Base-by-base conservation (phyloP, 2,329 filamentous ascomycete species). In the Penicillium brevicompactum region DNA sequence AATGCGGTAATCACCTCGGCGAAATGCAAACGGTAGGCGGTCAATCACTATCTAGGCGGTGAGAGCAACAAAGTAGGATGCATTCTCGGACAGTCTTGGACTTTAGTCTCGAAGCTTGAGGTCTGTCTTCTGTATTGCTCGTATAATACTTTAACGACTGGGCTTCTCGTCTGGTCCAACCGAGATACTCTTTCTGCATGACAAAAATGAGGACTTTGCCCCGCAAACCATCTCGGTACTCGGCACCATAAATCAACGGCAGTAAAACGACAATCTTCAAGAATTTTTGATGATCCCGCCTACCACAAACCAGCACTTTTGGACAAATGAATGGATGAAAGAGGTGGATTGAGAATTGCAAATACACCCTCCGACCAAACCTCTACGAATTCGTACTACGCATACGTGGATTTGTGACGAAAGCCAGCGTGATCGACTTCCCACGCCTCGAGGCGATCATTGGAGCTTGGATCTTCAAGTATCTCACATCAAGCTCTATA, bases 251-350 rank as follows among this genome's bases (percentile, higher is more conserved):
- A 43, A 40, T 24, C 18, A 45, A 34, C 55, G 52, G 48, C 46
- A 41, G 38, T 40, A 49, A 40, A 49, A 40, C 18, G 46, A 42
- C 51, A 46, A 47, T 51, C 51, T 61, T 53, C 16, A 27, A 55
- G 38, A 45, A 55, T 57, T 62, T 60, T 60, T 63, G 56, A 76
- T 75, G 70, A 71, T 76, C 67, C 60, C 54, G 63, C 62, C 71
- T 77, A 77, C 74, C 72, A 77, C 75, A 75, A 66, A 70, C 70
- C 73, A 77, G 71, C 69, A 76, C 74, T 60, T 61, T 38, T 62
- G 63, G 63, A 60, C 62, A 57, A 56, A 61, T 50, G 60, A 63
- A 65, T 57, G 32, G 44, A 10, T 55, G n/a, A 37, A 34, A 18
- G 18, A 18, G 18, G 11, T 27, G 30, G 4, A 57, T 60, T 63